phyloP scores from a whole-genome alignment of 2,329 filamentous ascomycete genomes.

The Grosmannia penicillata region DNA sequence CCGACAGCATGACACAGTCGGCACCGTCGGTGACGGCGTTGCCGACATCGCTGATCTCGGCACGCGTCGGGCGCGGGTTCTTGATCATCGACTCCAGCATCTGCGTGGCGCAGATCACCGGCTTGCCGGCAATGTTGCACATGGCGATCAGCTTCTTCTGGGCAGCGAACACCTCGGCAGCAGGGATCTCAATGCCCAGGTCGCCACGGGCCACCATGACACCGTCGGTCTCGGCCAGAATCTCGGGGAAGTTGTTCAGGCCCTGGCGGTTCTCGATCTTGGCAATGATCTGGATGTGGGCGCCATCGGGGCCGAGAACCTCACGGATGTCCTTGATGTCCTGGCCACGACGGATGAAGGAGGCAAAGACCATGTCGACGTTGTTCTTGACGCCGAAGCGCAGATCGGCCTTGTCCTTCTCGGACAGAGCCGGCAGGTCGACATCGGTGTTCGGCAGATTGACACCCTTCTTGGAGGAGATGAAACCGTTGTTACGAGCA shows the following conservation, averaged over 20 bases:
- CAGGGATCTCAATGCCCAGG: slow-evolving; percentile 95
- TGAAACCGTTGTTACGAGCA: slow-evolving; percentile 95
- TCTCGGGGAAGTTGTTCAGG: slow-evolving; percentile 98
- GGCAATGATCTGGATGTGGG: slow-evolving; percentile 97
- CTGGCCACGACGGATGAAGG: slow-evolving; percentile 87
- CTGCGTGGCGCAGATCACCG: slow-evolving; percentile 96
- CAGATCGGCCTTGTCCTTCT: slow-evolving; percentile 95
- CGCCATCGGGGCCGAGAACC: slow-evolving; percentile 80
- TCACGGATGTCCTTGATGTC: slow-evolving; percentile 89
- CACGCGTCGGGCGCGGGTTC: slow-evolving; percentile 94
- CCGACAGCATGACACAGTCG: slow-evolving; percentile 99
- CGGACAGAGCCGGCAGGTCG: slow-evolving; percentile 88
- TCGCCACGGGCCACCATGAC: slow-evolving; percentile 99
- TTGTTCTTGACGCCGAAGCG: slow-evolving; percentile 95
- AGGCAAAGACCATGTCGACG: slow-evolving; percentile 98
- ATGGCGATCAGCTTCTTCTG: slow-evolving; percentile 99
- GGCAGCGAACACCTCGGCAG: slow-evolving; percentile 94
- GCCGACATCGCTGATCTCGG: slow-evolving; percentile 95
- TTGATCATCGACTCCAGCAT: slow-evolving; percentile 99
- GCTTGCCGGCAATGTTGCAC: slow-evolving; percentile 98
- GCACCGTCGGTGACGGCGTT: slow-evolving; percentile 96
- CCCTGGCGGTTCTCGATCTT: slow-evolving; percentile 99
- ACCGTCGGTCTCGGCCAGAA: slow-evolving; percentile 89
- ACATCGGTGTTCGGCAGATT: slow-evolving; percentile 98
- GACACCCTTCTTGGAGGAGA: slow-evolving; percentile 97